These are phyloP conservation scores for Arabidopsis arenosa DNA, from an alignment of 345 rosid genomes.

Conservation along the genomic window DNA sequence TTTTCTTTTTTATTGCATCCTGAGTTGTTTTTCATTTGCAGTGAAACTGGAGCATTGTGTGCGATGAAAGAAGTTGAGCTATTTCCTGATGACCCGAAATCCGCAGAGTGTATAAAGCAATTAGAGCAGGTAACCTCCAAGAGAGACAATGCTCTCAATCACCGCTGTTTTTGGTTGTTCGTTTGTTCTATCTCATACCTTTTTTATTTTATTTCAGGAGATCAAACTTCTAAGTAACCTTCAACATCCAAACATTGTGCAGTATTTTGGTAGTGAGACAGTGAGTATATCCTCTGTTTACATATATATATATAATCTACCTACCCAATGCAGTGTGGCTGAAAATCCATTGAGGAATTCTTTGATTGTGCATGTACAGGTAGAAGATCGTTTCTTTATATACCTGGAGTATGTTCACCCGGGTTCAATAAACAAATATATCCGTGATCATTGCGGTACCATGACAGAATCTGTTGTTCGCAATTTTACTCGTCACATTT, in stretches of 20 bases:
- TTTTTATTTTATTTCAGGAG: constrained; percentile 59
- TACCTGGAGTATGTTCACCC: constrained; percentile 97
- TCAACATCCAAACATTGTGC: constrained; percentile 96
- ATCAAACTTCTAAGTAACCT: constrained; percentile 89
- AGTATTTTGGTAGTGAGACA: constrained; percentile 96
- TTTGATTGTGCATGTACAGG: constrained; percentile 51
- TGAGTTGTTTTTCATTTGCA: constrained; percentile 46
- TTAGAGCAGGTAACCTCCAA: constrained; percentile 70
- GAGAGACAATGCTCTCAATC: constrained; percentile 5
- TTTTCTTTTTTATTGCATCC: constrained; percentile 14
- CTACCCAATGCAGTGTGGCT: neutral
- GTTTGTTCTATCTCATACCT: constrained; percentile 12
- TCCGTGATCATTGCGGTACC: constrained; percentile 88
- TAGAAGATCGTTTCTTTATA: constrained; percentile 81
- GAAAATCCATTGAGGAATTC: constrained; percentile 18
- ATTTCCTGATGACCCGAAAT: constrained; percentile 91
- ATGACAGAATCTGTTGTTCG: constrained; percentile 93
- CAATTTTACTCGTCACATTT: constrained; percentile 90
- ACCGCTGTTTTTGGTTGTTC: constrained; percentile 9
- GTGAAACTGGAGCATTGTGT: constrained; percentile 95
- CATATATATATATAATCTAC: constrained; percentile 18
- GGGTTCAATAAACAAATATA: constrained; percentile 87
- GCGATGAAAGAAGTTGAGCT: constrained; percentile 98
- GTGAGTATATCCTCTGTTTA: constrained; percentile 59
- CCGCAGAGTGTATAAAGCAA: constrained; percentile 82